Conservation (phyloP, 495 filamentous ascomycete species). For the Bacidia rubella region DNA sequence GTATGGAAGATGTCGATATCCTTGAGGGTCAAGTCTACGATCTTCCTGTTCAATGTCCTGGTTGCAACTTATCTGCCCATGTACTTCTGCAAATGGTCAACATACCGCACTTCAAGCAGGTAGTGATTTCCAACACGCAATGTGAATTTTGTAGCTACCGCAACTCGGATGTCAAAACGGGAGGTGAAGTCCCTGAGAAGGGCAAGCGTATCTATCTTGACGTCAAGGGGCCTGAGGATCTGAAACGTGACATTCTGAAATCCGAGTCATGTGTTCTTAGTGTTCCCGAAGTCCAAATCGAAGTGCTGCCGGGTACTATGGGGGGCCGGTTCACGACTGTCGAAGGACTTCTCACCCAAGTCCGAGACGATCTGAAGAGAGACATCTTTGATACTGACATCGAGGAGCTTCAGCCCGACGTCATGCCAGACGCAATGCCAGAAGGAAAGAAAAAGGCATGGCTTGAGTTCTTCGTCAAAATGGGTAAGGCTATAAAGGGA, state of each 20-base stretch:
- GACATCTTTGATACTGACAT: constrained; percentile 70
- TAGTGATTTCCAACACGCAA: constrained; percentile 76
- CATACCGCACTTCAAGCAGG: constrained; percentile 93
- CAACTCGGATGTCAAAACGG: constrained; percentile 91
- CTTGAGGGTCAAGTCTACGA: constrained; percentile 79
- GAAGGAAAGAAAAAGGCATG: constrained; percentile 51
- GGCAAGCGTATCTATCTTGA: constrained; percentile 70
- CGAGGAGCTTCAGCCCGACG: constrained; percentile 22
- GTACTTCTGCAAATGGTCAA: constrained; percentile 94
- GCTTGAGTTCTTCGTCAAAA: constrained; percentile 62
- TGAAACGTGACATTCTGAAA: constrained; percentile 89
- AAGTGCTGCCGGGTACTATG: constrained; percentile 78
- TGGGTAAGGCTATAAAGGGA: constrained; percentile 67
- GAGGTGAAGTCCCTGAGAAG: constrained; percentile 77
- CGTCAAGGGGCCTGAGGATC: constrained; percentile 61
- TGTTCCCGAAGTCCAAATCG: constrained; percentile 72
- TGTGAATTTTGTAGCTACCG: constrained; percentile 89
- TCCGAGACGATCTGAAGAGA: constrained; percentile 71
- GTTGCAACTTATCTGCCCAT: constrained; percentile 65
- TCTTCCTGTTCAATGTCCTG: constrained; percentile 81
- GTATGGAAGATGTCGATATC: constrained; percentile 55
- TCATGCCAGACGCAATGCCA: constrained; percentile 58
- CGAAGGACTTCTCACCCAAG: constrained; percentile 86
- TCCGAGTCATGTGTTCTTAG: constrained; percentile 77
- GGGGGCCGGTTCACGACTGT: constrained; percentile 96